Evolutionary conservation across 371 early-diverging fungal species (phyloP), one percentile per base, ranked within the genome.

Genomic region (Mortierella sp.): DNA sequence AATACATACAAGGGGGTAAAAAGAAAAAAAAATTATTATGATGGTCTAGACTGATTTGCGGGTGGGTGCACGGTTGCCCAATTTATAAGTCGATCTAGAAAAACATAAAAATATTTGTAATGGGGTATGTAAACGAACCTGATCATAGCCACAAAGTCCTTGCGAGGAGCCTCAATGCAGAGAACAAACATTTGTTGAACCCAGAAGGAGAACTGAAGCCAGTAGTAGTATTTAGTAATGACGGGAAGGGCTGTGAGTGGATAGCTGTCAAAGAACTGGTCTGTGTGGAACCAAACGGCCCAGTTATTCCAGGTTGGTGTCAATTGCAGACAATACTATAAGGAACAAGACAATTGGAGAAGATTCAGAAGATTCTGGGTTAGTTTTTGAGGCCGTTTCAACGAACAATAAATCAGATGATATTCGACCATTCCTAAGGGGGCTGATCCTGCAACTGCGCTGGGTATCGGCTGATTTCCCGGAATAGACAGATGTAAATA

Each of bases 231-330:
- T 70, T 90, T 90, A 66, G 90, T 87, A 11, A 76, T 58, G 52
- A 78, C 78, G 0, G 86, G 76, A 14, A 89, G 80, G 11, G 88
- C 86, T 0, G 88, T 88, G 55, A 91, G 89, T 8, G 92, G 94
- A 73, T 91, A 92, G 72, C 85, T 88, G 49, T 88, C 87, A 90
- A 93, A 93, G 72, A 87, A 92, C 37, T 90, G 84, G 8, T 84
- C 70, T 8, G 91, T 89, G 73, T 92, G 88, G 75, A 92, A 85
- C 93, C 93, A 94, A 20, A 78, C 57, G 12, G 70, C 54, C 66
- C 66, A 73, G 64, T 73, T 78, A 39, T 78, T 78, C 78, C 78
- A 78, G 10, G 78, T 66, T 5, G 73, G 67, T 22, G 78, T 78
- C 64, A 73, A 59, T 57, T 73, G 78, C 12, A 78, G 59, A 55